Evolutionary conservation across 208 protist genomes (phyloP).

Genomic region (Strigomonas galati): DNA sequence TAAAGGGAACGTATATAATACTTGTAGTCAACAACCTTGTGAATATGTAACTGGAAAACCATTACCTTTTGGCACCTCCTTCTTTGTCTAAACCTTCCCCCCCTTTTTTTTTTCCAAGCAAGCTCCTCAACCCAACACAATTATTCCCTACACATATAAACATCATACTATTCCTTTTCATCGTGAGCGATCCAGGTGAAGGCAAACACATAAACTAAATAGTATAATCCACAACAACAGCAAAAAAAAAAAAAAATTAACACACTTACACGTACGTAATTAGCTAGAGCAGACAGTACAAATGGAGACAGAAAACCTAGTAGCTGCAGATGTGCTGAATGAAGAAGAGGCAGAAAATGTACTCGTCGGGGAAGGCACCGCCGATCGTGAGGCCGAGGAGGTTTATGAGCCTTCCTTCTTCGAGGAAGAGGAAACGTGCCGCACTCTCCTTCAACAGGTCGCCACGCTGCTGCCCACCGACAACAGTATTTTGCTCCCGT

Average conservation of each 20-base stretch:
- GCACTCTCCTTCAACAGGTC: slow-evolving; percentile 33
- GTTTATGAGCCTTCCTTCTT: slow-evolving; percentile 70
- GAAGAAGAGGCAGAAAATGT: slow-evolving; percentile 1
- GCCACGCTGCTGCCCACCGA: slow-evolving; percentile 32
- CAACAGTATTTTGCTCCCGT: slow-evolving; percentile 36
- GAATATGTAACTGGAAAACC: background rate
- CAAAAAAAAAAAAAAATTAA: background rate
- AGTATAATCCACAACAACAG: background rate
- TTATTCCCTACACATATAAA: background rate
- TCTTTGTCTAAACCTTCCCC: background rate
- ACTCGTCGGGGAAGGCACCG: background rate
- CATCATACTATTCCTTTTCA: background rate
- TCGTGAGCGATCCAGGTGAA: background rate
- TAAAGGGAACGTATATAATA: background rate
- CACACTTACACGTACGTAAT: background rate
- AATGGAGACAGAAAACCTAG: too few relatives aligned
- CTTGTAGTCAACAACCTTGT: background rate
- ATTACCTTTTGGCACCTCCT: background rate
- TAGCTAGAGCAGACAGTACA: background rate
- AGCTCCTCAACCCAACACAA: too few relatives aligned
- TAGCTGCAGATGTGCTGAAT: too few relatives aligned
- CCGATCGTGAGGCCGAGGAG: slow-evolving; percentile 30
- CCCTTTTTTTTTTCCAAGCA: background rate
- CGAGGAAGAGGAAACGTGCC: slow-evolving; percentile 66
- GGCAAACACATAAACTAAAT: background rate